Percentiles rank a stretch among this genome's conserved stretches.
phyloP scores from a whole-genome alignment of 805 yeast species.

The Candida dajiaensis region DNA sequence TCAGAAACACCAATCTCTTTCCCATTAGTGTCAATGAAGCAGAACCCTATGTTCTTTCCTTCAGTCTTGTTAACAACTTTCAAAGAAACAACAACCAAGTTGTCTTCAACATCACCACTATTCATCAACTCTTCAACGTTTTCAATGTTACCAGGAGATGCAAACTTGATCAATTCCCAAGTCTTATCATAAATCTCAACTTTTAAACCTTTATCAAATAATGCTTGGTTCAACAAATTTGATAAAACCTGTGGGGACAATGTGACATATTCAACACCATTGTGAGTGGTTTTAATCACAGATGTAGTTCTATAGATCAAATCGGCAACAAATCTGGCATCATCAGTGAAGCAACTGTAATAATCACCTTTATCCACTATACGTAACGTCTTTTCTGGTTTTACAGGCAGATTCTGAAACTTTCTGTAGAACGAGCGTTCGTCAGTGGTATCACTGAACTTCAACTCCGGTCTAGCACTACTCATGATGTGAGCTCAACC shows the following conservation, averaged over 20 bases:
- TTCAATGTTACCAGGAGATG: constrained; percentile 89
- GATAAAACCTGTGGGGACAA: constrained; percentile 70
- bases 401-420: constrained; percentile 41
- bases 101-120: constrained; percentile 32
- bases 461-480: constrained; percentile 46
- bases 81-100: constrained; percentile 41
- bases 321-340: constrained; percentile 81
- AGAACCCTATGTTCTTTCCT: constrained; percentile 60
- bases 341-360: constrained; percentile 66
- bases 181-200: constrained; percentile 71
- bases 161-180: constrained; percentile 54
- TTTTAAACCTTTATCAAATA: constrained; percentile 67
- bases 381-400: constrained; percentile 49
- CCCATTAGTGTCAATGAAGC: constrained; percentile 70
- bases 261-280: constrained; percentile 58
- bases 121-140: constrained; percentile 62
- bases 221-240: constrained; percentile 55
- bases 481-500: constrained; percentile 8
- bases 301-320: constrained; percentile 76
- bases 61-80: constrained; percentile 29
- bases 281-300: constrained; percentile 59
- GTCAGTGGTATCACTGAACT: constrained; percentile 47
- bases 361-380: constrained; percentile 81
- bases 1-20: constrained; percentile 67
- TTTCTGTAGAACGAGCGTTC: constrained; percentile 43